phyloP scores from a whole-genome alignment of 108 stramenopile genomes.

The Chaetoceros tenuissimus region DNA sequence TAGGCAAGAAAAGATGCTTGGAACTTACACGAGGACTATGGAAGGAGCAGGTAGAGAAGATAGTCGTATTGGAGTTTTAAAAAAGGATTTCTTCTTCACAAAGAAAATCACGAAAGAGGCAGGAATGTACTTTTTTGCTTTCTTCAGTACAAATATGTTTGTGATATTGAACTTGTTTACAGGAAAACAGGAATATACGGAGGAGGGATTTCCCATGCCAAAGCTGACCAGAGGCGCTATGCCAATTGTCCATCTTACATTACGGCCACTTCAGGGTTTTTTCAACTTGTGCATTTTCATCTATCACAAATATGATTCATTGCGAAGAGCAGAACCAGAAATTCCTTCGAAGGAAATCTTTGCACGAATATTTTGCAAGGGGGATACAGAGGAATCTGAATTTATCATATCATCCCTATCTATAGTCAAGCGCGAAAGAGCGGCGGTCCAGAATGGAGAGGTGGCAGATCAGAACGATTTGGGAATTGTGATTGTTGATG shows the following conservation, averaged over 20 bases:
- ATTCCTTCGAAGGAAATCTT: not conserved
- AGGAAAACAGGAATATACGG: not conserved
- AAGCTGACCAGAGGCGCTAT: not conserved
- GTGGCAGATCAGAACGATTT: no score
- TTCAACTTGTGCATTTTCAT: not conserved
- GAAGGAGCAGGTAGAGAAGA: not conserved
- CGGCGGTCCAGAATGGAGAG: no score
- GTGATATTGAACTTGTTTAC: no score
- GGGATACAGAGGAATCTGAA: not conserved
- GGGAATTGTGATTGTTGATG: no score
- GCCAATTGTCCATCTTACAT: not conserved
- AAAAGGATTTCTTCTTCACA: no score
- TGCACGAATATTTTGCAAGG: not conserved
- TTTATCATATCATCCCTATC: not conserved
- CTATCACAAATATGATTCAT: not conserved
- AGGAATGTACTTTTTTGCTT: not conserved
- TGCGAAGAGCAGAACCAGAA: not conserved
- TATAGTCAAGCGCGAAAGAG: no score
- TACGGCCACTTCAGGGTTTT: not conserved
- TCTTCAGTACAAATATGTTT: not conserved
- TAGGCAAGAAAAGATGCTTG: not conserved
- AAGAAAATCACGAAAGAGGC: no score
- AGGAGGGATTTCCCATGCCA: not conserved
- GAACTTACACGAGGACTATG: not conserved
- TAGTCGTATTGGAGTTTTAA: no score